A percentile compares a stretch with the other conserved stretches of the same genome.
Conservation (phyloP, 495 filamentous ascomycete genomes). For the Penicillium robsamsonii region DNA sequence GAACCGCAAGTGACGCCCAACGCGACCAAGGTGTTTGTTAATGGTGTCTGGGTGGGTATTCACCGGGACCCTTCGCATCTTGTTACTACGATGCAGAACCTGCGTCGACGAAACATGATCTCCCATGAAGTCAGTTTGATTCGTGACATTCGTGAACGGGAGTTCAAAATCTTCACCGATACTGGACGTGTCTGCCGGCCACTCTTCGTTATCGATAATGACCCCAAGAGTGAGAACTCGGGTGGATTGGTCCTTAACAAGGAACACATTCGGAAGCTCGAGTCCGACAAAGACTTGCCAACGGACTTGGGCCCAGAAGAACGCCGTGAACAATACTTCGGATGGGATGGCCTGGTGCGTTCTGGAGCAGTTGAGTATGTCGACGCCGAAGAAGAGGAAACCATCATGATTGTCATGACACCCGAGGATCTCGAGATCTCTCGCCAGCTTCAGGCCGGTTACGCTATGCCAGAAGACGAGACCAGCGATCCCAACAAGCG, state of each 20-base stretch:
- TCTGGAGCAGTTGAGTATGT: constrained; percentile 88
- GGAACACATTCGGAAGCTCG: constrained; percentile 68
- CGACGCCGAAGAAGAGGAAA: constrained; percentile 97
- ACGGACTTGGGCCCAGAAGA: constrained; percentile 55
- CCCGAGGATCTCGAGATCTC: constrained; percentile 85
- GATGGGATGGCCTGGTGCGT: constrained; percentile 81
- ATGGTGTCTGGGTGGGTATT: constrained; percentile 92
- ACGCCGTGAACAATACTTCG: constrained; percentile 64
- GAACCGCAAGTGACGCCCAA: constrained; percentile 84
- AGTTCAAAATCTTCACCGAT: constrained; percentile 98
- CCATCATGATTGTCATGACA: constrained; percentile 98
- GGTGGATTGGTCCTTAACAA: constrained; percentile 82
- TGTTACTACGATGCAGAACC: constrained; percentile 69
- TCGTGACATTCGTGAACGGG: constrained; percentile 90
- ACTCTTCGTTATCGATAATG: constrained; percentile 83
- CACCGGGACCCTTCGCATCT: constrained; percentile 80
- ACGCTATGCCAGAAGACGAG: constrained; percentile 58
- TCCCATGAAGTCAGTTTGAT: constrained; percentile 89
- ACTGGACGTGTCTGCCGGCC: constrained; percentile 92
- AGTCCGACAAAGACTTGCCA: constrained; percentile 63
- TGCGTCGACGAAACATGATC: constrained; percentile 74
- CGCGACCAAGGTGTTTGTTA: constrained; percentile 96
- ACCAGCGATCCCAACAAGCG: constrained; percentile 67
- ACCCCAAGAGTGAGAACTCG: constrained; percentile 62
- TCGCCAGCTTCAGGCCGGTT: constrained; percentile 63